Percentiles rank a stretch among this genome's conserved stretches.
Evolutionary conservation across 116 monocot species (phyloP).

Genomic region (Thalassia testudinum): DNA sequence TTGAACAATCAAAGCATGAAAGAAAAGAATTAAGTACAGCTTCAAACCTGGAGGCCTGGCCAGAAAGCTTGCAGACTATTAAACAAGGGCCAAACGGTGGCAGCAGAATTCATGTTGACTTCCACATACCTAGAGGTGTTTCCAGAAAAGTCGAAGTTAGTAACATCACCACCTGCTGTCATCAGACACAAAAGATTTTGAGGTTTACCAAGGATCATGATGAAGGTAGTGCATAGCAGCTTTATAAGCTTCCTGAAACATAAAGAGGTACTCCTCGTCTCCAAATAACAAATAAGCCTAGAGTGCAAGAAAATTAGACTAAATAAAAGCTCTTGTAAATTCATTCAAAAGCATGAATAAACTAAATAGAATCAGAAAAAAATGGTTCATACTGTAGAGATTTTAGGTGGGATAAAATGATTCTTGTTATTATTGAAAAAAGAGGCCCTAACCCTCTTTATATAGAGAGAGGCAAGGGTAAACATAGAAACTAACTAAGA

Average conservation of each 20-base stretch:
- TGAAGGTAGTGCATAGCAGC: slow-evolving; percentile 86
- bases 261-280: slow-evolving; percentile 90
- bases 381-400: too few species aligned
- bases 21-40: background rate
- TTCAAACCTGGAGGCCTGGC: slow-evolving; percentile 95
- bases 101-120: slow-evolving; percentile 95
- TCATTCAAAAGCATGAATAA: too few species aligned
- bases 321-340: too few species aligned
- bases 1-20: background rate
- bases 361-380: too few species aligned
- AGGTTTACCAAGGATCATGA: slow-evolving; percentile 90
- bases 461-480: too few species aligned
- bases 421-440: too few species aligned
- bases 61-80: slow-evolving; percentile 98
- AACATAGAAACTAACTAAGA: too few species aligned
- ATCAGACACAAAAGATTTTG: background rate
- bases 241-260: slow-evolving; percentile 96
- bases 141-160: too few species aligned
- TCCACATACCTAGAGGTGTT: slow-evolving; percentile 70
- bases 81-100: slow-evolving; percentile 91
- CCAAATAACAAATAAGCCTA: slow-evolving; percentile 97
- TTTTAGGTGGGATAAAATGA: too few species aligned
- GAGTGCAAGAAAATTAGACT: too few species aligned
- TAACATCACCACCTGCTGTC: too few species aligned
- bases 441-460: too few species aligned